Evolutionary conservation across 805 yeast genomes (phyloP).

Genomic region (Wickerhamiella brachini): DNA sequence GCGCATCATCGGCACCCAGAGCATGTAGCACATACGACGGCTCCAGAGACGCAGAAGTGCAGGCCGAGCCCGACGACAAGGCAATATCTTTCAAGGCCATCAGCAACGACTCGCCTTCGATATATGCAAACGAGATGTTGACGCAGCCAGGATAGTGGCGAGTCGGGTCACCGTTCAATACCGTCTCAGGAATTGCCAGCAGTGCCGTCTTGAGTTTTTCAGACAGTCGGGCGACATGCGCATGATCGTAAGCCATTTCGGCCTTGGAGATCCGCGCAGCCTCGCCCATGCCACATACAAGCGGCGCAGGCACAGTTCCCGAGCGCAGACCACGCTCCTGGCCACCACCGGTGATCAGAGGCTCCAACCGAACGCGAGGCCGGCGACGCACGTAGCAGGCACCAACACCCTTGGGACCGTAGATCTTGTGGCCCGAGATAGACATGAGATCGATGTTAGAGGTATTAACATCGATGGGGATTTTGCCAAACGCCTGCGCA

Average conservation of each 20-base stretch:
- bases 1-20: slow-evolving; percentile 92
- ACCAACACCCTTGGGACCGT: slow-evolving; percentile 97
- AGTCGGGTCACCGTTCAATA: slow-evolving; percentile 68
- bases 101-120: slow-evolving; percentile 92
- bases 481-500: slow-evolving; percentile 94
- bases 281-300: slow-evolving; percentile 92
- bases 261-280: slow-evolving; percentile 73
- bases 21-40: slow-evolving; percentile 96
- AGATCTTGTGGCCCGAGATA: slow-evolving; percentile 88
- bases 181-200: slow-evolving; percentile 74
- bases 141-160: slow-evolving; percentile 87
- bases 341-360: slow-evolving; percentile 94
- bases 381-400: slow-evolving; percentile 92
- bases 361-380: slow-evolving; percentile 94
- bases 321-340: slow-evolving; percentile 97
- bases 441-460: slow-evolving; percentile 88
- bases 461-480: slow-evolving; percentile 82
- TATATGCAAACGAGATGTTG: slow-evolving; percentile 89
- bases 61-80: slow-evolving; percentile 90
- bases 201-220: slow-evolving; percentile 59
- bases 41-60: slow-evolving; percentile 96
- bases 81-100: slow-evolving; percentile 98
- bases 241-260: slow-evolving; percentile 62
- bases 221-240: slow-evolving; percentile 59
- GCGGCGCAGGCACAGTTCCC: slow-evolving; percentile 95